Percentiles rank a stretch among this genome's conserved stretches.
These are phyloP conservation scores for Phlyctochytrium planicorne DNA, from an alignment of 192 early-diverging fungal species.

Conservation along the genomic window DNA sequence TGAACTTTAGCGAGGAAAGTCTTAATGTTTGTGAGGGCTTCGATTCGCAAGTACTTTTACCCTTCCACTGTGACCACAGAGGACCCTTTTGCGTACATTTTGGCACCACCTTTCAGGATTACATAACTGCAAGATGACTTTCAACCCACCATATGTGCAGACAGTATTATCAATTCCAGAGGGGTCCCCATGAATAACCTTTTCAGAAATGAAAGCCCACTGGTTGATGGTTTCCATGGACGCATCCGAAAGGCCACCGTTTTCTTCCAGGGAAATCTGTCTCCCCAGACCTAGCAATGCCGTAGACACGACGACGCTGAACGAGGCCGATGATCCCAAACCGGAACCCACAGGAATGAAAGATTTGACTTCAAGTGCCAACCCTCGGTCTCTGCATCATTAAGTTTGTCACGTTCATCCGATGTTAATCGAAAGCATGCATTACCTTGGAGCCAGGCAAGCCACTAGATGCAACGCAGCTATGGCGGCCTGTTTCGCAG, in stretches of 20 bases:
- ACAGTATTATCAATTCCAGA: constrained; percentile 95
- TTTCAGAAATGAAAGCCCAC: constrained; percentile 92
- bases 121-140: neutral
- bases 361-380: constrained; percentile 62
- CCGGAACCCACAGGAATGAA: constrained; percentile 89
- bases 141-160: constrained; percentile 71
- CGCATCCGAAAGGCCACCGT: constrained; percentile 13
- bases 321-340: constrained; percentile 94
- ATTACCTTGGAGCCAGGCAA: no score
- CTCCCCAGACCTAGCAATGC: constrained; percentile 59
- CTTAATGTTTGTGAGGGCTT: constrained; percentile 28
- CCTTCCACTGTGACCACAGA: constrained; percentile 49
- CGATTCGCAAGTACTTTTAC: constrained; percentile 21
- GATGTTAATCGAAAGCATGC: no score
- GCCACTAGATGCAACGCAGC: neutral
- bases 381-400: neutral
- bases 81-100: constrained; percentile 65
- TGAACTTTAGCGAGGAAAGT: constrained; percentile 66
- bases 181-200: constrained; percentile 93
- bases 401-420: no score
- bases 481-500: neutral
- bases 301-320: constrained; percentile 75
- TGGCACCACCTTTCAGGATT: constrained; percentile 64
- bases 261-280: constrained; percentile 13
- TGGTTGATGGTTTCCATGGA: constrained; percentile 67